Conservation (phyloP, 805 yeast species). For the Ogataea kodamae region DNA sequence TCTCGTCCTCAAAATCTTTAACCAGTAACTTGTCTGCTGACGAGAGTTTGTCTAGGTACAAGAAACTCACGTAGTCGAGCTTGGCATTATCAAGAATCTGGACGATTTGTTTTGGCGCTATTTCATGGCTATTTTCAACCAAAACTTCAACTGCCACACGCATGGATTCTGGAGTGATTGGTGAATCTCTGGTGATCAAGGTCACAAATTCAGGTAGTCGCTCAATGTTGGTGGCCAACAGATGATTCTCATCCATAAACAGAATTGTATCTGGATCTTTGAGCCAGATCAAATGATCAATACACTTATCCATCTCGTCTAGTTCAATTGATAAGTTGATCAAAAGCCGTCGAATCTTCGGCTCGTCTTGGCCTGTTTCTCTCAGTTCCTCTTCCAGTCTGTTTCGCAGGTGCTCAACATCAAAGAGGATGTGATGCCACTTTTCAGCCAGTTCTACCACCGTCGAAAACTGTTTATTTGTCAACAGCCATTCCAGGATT, state of each 20-base stretch:
- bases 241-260: conserved; percentile 59
- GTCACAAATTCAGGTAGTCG: conserved; percentile 52
- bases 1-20: conserved; percentile 59
- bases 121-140: conserved; percentile 62
- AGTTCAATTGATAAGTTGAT: conserved; percentile 54
- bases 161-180: conserved; percentile 38
- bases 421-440: conserved; percentile 62
- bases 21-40: conserved; percentile 53
- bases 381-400: conserved; percentile 45
- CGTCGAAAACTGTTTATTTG: conserved; percentile 29
- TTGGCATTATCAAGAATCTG: conserved; percentile 40
- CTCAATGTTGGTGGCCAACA: conserved; percentile 48
- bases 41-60: conserved; percentile 62
- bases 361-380: background rate
- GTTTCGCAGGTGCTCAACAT: conserved; percentile 40
- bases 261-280: conserved; percentile 53
- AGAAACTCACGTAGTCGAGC: conserved; percentile 51
- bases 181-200: conserved; percentile 25
- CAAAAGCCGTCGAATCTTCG: conserved; percentile 39
- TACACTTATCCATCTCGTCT: conserved; percentile 59
- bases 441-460: conserved; percentile 41
- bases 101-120: conserved; percentile 52
- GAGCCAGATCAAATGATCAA: conserved; percentile 55
- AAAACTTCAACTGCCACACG: conserved; percentile 48
- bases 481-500: conserved; percentile 45